These are phyloP conservation scores for Arxiozyma telluris DNA, from an alignment of 1,139 yeast species.

Conservation along the genomic window DNA sequence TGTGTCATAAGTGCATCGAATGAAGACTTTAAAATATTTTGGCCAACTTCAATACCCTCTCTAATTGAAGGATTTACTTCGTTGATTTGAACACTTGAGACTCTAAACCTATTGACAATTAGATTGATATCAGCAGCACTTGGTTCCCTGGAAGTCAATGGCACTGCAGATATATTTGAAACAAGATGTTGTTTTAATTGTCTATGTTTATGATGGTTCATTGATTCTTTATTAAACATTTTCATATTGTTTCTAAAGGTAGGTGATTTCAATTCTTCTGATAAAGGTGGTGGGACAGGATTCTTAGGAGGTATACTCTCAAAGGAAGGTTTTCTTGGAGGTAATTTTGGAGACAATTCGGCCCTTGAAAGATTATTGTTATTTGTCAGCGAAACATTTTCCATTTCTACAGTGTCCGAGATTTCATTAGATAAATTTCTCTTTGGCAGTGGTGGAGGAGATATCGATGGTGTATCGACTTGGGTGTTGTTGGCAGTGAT, in stretches of 20 bases:
- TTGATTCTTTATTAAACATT: slow-evolving; percentile 3
- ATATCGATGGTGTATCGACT: not conserved
- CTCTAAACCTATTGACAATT: slow-evolving; percentile 35
- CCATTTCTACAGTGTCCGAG: not conserved
- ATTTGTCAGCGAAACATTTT: not conserved
- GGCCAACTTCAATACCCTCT: slow-evolving; percentile 51
- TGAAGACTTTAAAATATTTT: slow-evolving; percentile 51
- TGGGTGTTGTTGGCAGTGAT: not conserved
- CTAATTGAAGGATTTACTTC: slow-evolving; percentile 32
- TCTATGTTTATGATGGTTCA: not conserved
- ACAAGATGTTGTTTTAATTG: slow-evolving; percentile 1
- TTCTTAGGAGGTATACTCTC: slow-evolving; percentile 10
- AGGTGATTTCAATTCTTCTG: slow-evolving; percentile 26
- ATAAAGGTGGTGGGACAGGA: slow-evolving; percentile 29
- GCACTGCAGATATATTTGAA: not conserved
- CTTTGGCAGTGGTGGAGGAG: slow-evolving; percentile 6
- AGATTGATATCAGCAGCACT: slow-evolving; percentile 35
- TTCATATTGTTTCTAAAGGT: slow-evolving; percentile 15
- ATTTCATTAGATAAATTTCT: not conserved
- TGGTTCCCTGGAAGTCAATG: slow-evolving; percentile 11
- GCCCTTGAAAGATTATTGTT: not conserved
- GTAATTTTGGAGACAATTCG: slow-evolving; percentile 12
- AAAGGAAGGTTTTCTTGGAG: slow-evolving; percentile 7
- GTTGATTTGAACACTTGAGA: slow-evolving; percentile 31
- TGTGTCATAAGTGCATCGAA: slow-evolving; percentile 35